Base-by-base conservation (phyloP, 2,329 filamentous ascomycete genomes). In the Colletotrichum spaethianum region DNA sequence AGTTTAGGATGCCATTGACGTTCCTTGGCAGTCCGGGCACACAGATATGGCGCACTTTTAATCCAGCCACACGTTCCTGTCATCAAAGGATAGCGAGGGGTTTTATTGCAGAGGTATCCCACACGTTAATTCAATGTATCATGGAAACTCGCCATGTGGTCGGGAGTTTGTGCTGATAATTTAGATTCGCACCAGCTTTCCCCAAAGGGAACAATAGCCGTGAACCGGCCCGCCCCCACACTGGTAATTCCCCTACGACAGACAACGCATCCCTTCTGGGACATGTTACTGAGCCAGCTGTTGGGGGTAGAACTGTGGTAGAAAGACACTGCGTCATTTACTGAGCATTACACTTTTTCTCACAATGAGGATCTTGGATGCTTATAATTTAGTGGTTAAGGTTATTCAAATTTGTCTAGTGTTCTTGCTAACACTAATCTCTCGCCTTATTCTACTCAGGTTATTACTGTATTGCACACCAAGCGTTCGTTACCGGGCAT, bases 11-110 rank as follows among this genome's bases (percentile, higher is more conserved):
- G 50, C 40, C 38, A 42, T 44, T 23, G 20, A 31, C n/a, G 20
- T 23, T 33, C 53, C 69, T 68, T 71, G 69, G 63, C 69, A 63
- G 42, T 70, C 50, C 36, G 42, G 56, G 42, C 48, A 46, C 48
- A 44, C 40, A 57, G 42, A 55, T 11, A 18, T 26, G 57, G 44
- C 52, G 50, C 64, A 44, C 57, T 50, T 20, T 48, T 11, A 16
- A 65, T 42, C 56, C 63, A 55, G 50, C 48, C 48, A 62, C 48
- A 36, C 44, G 46, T 26, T 66, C 26, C 67, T 46, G n/a, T 44
- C 44, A 57, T 52, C 18, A 23, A 36, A 20, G 38, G 31, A 18
- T 11, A 3, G 5, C 2, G 20, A 61, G 5, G 16, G 4, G 11
- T 11, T 26, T 31, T 2, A 31, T 64, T 55, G 36, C 7, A 38